Conservation (phyloP, 2,329 filamentous ascomycete species). For the Ceratocystis cubensis region DNA sequence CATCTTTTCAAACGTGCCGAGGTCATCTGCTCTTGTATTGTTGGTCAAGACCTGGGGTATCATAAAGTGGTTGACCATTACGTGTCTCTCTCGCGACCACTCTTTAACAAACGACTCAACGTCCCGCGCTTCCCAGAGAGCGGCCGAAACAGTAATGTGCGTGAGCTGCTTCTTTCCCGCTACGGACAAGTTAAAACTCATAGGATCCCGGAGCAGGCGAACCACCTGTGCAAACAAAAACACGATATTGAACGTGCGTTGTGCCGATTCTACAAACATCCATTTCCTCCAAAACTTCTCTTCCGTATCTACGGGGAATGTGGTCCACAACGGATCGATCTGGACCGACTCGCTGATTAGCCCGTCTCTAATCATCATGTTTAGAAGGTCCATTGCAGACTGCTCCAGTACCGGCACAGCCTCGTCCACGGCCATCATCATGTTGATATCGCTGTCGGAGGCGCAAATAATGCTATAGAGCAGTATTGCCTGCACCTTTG, state of each 20-base stretch:
- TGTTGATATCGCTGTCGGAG: slow-evolving; percentile 33
- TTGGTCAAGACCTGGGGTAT: background rate
- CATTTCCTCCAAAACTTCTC: slow-evolving; percentile 39
- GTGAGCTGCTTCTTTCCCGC: slow-evolving; percentile 28
- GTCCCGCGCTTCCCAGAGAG: slow-evolving; percentile 30
- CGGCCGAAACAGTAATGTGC: slow-evolving; percentile 30
- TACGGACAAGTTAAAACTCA: slow-evolving; percentile 24
- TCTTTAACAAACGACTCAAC: slow-evolving; percentile 29
- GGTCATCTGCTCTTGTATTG: background rate
- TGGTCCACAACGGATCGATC: background rate
- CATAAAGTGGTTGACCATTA: slow-evolving; percentile 12
- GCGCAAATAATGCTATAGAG: slow-evolving; percentile 36
- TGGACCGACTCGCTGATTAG: background rate
- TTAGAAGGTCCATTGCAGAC: background rate
- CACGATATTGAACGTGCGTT: slow-evolving; percentile 38
- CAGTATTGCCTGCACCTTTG: slow-evolving; percentile 33
- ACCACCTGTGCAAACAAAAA: slow-evolving; percentile 36
- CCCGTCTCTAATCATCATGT: background rate
- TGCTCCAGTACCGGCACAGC: slow-evolving; percentile 22
- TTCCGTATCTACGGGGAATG: slow-evolving; percentile 31
- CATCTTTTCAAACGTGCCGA: slow-evolving; percentile 16
- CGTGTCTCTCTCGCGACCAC: slow-evolving; percentile 11
- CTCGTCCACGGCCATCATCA: slow-evolving; percentile 27
- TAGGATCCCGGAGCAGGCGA: slow-evolving; percentile 27
- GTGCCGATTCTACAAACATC: slow-evolving; percentile 41